phyloP scores from a whole-genome alignment of 805 yeast species.

The Suhomyces xylopsoci region DNA sequence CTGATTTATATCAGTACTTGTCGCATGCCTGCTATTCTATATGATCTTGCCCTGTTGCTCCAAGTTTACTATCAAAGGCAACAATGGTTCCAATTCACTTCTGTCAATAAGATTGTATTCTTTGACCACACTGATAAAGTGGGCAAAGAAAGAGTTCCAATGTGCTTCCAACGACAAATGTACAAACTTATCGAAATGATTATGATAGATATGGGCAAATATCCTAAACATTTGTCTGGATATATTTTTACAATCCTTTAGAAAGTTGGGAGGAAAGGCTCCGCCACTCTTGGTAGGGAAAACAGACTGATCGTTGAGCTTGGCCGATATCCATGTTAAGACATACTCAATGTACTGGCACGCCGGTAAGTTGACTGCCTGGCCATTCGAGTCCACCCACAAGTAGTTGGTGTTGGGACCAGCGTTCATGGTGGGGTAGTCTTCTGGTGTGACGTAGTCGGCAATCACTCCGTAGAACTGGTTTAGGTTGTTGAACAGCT shows the following conservation, averaged over 20 bases:
- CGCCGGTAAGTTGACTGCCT: slow-evolving; percentile 86
- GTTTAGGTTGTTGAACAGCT: slow-evolving; percentile 77
- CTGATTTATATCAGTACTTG: not conserved
- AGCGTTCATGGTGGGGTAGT: slow-evolving; percentile 92
- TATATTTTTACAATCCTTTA: slow-evolving; percentile 80
- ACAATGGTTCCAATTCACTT: slow-evolving; percentile 75
- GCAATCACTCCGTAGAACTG: slow-evolving; percentile 88
- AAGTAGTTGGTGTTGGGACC: slow-evolving; percentile 88
- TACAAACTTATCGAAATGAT: slow-evolving; percentile 91
- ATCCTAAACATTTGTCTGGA: slow-evolving; percentile 91
- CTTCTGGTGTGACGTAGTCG: slow-evolving; percentile 87
- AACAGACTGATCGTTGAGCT: slow-evolving; percentile 81
- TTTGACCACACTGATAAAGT: slow-evolving; percentile 80
- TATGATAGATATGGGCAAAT: slow-evolving; percentile 91
- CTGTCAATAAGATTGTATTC: slow-evolving; percentile 81
- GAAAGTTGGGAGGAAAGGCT: slow-evolving; percentile 85
- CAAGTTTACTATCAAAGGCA: slow-evolving; percentile 70
- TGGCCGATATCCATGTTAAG: slow-evolving; percentile 82
- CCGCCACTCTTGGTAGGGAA: slow-evolving; percentile 90
- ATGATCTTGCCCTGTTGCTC: slow-evolving; percentile 84
- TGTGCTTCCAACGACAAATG: slow-evolving; percentile 93
- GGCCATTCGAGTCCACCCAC: slow-evolving; percentile 80
- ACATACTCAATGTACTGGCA: slow-evolving; percentile 90
- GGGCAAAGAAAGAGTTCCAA: slow-evolving; percentile 97
- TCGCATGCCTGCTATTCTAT: slow-evolving; percentile 14